Evolutionary conservation across 208 protist species (phyloP).

Genomic region (Histomonas meleagridis): DNA sequence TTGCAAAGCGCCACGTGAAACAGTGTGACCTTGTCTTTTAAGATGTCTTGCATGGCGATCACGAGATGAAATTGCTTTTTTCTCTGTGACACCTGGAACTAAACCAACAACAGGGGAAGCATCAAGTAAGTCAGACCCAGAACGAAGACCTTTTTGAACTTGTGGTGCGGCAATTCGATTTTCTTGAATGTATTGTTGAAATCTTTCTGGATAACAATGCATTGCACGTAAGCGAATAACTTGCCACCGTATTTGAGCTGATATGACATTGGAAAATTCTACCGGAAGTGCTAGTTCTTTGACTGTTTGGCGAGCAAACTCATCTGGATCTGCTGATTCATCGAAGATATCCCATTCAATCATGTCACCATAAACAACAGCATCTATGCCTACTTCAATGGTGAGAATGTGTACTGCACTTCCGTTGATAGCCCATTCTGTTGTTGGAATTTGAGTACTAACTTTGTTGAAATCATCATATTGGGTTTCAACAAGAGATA

Average conservation of each 20-base stretch:
- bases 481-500: not conserved
- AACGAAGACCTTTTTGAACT: not conserved
- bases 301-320: not conserved
- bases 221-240: not conserved
- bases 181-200: not conserved
- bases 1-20: not conserved
- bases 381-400: not conserved
- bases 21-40: not conserved
- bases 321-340: not conserved
- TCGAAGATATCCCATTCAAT: conserved; percentile 34
- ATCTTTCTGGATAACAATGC: conserved; percentile 26
- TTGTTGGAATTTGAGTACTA: not conserved
- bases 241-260: not conserved
- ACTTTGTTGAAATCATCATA: not conserved
- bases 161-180: not conserved
- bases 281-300: not conserved
- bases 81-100: not conserved
- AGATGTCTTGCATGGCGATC: not conserved
- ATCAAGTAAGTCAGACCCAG: not conserved
- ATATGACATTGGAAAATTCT: not conserved
- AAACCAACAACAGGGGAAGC: not conserved
- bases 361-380: not conserved
- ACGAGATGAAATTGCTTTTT: not conserved
- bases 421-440: not conserved
- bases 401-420: not conserved